Conservation (phyloP, 176 grass and related monocot species). For the Leersia perrieri region DNA sequence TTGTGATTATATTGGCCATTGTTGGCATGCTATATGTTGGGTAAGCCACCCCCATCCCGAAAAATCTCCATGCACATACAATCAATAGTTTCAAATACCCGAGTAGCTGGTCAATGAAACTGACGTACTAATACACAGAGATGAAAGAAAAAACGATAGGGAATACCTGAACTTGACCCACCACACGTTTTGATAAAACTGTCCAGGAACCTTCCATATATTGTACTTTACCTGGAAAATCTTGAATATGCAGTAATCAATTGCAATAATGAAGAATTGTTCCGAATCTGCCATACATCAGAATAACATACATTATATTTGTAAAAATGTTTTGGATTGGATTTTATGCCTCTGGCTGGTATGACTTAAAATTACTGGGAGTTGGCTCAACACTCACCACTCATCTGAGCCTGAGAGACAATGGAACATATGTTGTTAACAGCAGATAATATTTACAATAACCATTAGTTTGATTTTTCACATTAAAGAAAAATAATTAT, state of each 20-base stretch:
- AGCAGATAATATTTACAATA: background rate
- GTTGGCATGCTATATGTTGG: slow-evolving; percentile 94
- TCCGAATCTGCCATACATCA: background rate
- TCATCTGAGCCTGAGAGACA: background rate
- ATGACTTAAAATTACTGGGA: background rate
- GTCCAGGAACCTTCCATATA: background rate
- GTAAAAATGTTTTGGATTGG: background rate
- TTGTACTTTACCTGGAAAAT: background rate
- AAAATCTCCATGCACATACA: slow-evolving; percentile 13
- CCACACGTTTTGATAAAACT: background rate
- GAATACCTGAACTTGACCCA: background rate
- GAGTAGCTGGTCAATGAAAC: background rate
- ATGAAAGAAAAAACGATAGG: background rate
- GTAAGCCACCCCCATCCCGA: slow-evolving; percentile 41
- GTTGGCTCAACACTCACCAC: background rate
- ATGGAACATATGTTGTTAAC: background rate
- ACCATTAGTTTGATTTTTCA: background rate
- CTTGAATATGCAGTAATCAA: background rate
- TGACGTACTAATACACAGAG: background rate
- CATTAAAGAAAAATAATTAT: background rate
- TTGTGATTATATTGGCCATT: slow-evolving; percentile 93
- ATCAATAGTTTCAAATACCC: slow-evolving; percentile 1
- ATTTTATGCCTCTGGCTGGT: background rate
- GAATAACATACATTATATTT: background rate
- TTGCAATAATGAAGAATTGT: background rate